Conservation (phyloP, 345 rosid genomes). For the Citrus medica region DNA sequence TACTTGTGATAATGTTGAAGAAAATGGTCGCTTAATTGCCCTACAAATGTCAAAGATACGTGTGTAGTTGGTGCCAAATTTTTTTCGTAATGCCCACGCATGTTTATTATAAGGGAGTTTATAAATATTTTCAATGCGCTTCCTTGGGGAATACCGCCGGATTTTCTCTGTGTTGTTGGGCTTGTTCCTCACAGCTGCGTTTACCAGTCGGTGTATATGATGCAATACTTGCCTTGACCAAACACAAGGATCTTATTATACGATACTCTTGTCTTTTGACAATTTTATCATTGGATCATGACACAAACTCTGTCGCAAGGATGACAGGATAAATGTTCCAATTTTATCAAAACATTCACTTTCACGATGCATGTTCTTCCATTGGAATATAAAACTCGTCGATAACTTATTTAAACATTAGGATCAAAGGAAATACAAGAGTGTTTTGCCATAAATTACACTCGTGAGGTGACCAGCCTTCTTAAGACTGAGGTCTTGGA, state of each 20-base stretch:
- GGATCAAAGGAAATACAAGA: neutral
- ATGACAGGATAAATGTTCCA: neutral
- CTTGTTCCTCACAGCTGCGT: constrained; percentile 11
- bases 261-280: neutral
- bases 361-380: too few species aligned
- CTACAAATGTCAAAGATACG: too few species aligned
- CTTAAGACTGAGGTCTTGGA: too few species aligned
- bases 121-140: constrained; percentile 12
- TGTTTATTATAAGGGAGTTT: neutral
- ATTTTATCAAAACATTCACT: neutral
- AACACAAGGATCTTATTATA: neutral
- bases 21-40: too few species aligned
- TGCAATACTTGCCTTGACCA: neutral
- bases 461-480: neutral
- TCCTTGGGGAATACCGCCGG: constrained; percentile 7
- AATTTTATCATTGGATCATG: neutral
- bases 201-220: neutral
- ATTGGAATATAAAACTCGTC: too few species aligned
- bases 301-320: neutral
- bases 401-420: neutral
- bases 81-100: constrained; percentile 5
- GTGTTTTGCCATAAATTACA: neutral
- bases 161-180: neutral
- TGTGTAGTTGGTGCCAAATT: too few species aligned
- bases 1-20: too few species aligned